Base-by-base conservation (phyloP, 371 early-diverging fungal species). In the Circinella minor region DNA sequence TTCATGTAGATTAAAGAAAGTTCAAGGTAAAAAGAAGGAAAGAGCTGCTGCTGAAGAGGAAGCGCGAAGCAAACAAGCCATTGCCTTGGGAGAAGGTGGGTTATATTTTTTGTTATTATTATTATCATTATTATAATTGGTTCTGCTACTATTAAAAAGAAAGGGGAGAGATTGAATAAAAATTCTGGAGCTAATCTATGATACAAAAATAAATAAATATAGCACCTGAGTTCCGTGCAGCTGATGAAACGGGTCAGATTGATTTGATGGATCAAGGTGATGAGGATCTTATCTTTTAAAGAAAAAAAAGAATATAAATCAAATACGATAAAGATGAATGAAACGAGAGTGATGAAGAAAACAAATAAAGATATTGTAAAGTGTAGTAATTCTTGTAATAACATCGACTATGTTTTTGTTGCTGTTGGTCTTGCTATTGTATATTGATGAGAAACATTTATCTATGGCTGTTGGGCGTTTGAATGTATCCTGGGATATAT, bases 11-110 rank as follows among this genome's bases (percentile, higher is more conserved):
- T 82, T 99, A 74, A 99, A 99, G 85, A 99, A 98, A 84, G 94
- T 99, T 38, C 99, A 99, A 81, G 92, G 93, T 47, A 98, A 98
- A 80, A 98, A 98, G 91, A 99, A 99, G 91, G 92, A 94, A 69
- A 85, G 86, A 65, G 89, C 92, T 54, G 95, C 88, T 39, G 83
- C 75, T 39, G 87, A 92, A 61, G 83, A 81, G 7, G 76, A 67
- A 34, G 63, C 73, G 49, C 73, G 78, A 61, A 71, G 68, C 34
- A 65, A 66, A 36, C 75, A 67, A 14, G 64, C 71, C 61, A 61
- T 69, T 63, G 70, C 71, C 46, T 48, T 74, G 47, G 71, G 61
- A 34, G 71, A 71, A 59, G 66, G 69, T 66, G 71, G 67, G 55
- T 17, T 7, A 27, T 11, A 9, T 43, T 43, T 43, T 43, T 43